Evolutionary conservation across 805 yeast genomes (phyloP).

Genomic region (Wickerhamomyces xylosicus): DNA sequence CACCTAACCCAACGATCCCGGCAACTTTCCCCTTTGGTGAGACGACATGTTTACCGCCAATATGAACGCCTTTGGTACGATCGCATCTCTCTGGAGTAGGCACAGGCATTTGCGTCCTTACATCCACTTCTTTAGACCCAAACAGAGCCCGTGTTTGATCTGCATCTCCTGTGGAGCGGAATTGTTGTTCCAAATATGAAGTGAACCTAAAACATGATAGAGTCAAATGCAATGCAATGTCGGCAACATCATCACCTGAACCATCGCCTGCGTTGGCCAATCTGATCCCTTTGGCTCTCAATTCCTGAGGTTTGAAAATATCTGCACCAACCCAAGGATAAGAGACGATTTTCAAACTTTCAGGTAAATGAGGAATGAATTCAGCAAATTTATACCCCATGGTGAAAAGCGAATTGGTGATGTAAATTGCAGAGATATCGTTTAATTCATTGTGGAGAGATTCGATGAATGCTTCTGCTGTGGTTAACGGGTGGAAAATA

Average conservation of each 20-base stretch:
- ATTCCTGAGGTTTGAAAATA: constrained; percentile 32
- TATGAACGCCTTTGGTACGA: constrained; percentile 30
- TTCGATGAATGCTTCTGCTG: constrained; percentile 29
- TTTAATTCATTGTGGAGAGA: constrained; percentile 28
- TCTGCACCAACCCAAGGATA: constrained; percentile 57
- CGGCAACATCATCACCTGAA: constrained; percentile 65
- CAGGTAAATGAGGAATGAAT: constrained; percentile 38
- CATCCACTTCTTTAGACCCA: constrained; percentile 23
- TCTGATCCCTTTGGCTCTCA: constrained; percentile 36
- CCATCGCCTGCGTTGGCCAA: constrained; percentile 53
- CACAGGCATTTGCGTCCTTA: constrained; percentile 20
- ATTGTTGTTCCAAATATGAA: constrained; percentile 31
- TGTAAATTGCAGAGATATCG: constrained; percentile 44
- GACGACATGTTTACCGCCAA: constrained; percentile 36
- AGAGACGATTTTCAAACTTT: constrained; percentile 34
- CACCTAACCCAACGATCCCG: constrained; percentile 66
- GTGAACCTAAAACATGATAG: constrained; percentile 52
- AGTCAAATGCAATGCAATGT: constrained; percentile 49
- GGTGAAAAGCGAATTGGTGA: constrained; percentile 40
- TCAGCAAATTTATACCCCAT: constrained; percentile 30
- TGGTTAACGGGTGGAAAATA: constrained; percentile 26
- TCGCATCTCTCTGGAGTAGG: constrained; percentile 23
- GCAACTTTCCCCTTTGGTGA: constrained; percentile 50
- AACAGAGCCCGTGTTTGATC: constrained; percentile 32
- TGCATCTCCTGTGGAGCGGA: constrained; percentile 33